These are phyloP conservation scores for Bombardia bombarda DNA, from an alignment of 495 filamentous ascomycete genomes.

Conservation along the genomic window DNA sequence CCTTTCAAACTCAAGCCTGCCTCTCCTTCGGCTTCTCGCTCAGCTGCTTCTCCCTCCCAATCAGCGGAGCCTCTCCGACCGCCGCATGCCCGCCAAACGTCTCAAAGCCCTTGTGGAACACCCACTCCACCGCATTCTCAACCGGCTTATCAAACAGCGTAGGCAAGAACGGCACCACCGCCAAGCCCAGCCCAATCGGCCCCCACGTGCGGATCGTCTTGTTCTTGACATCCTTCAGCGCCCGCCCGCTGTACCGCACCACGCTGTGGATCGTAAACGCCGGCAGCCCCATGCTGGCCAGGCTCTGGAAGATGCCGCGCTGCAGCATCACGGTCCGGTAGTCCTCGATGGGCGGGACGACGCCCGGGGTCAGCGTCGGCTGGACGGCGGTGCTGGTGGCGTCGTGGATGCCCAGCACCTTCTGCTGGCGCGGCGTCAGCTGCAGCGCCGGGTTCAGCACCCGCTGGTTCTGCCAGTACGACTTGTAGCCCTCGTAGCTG, in stretches of 20 bases:
- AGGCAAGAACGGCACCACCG: conserved; percentile 82
- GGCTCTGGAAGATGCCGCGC: conserved; percentile 77
- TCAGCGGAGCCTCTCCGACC: conserved; percentile 43
- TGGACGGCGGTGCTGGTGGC: not conserved
- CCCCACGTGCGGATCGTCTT: conserved; percentile 67
- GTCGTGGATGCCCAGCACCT: conserved; percentile 24
- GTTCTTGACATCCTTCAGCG: conserved; percentile 74
- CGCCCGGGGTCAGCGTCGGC: conserved; percentile 4
- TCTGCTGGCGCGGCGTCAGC: conserved; percentile 31
- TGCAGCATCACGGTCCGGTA: conserved; percentile 88
- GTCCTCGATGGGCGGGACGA: conserved; percentile 78
- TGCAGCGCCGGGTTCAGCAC: conserved; percentile 41
- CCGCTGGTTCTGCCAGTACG: conserved; percentile 74
- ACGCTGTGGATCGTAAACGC: conserved; percentile 93
- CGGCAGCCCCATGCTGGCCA: conserved; percentile 90
- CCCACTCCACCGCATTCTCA: conserved; percentile 81
- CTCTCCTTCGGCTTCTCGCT: conserved; percentile 46
- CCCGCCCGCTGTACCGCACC: conserved; percentile 75
- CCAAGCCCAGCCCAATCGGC: conserved; percentile 84
- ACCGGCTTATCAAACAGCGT: conserved; percentile 90
- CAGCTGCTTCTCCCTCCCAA: conserved; percentile 49
- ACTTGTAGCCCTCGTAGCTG: conserved; percentile 88
- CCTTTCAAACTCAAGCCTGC: conserved; percentile 29
- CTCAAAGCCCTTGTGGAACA: conserved; percentile 72
- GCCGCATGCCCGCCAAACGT: conserved; percentile 54